Conservation (phyloP, 495 filamentous ascomycete genomes). For the Penicillium coffeae region DNA sequence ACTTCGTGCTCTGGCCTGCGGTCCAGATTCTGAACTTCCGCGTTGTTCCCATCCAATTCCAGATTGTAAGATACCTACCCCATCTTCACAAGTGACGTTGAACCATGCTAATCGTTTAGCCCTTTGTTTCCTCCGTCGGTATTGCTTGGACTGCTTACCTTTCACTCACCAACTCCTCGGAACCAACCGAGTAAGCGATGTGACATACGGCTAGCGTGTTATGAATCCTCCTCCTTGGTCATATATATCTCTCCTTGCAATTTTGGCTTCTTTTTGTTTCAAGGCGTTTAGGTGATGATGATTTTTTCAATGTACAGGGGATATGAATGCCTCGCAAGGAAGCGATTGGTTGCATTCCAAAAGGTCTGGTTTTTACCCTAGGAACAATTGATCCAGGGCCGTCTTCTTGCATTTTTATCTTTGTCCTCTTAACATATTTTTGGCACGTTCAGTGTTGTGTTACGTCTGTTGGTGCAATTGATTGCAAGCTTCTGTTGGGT, state of each 20-base stretch:
- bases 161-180: conserved; percentile 86
- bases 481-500: too few relatives aligned
- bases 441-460: neutral
- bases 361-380: conserved; percentile 7
- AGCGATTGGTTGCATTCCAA: conserved; percentile 21
- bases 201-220: conserved; percentile 9
- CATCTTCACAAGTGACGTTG: neutral
- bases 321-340: conserved; percentile 3
- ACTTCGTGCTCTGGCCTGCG: conserved; percentile 91
- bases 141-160: conserved; percentile 99
- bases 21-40: conserved; percentile 98
- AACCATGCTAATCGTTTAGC: conserved; percentile 49
- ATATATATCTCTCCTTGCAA: conserved; percentile 8
- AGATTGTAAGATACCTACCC: conserved; percentile 65
- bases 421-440: conserved; percentile 1
- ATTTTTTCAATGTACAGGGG: conserved; percentile 17
- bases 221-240: neutral
- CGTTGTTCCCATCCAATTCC: conserved; percentile 90
- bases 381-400: conserved; percentile 6
- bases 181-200: conserved; percentile 47
- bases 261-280: conserved; percentile 1
- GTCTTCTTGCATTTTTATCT: conserved; percentile 3
- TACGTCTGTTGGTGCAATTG: too few relatives aligned
- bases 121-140: conserved; percentile 93
- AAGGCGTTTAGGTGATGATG: conserved; percentile 15